Evolutionary conservation across 164 flowering plant genomes (phyloP), one percentile per base, ranked within the genome.

Genomic region (Piper betle): DNA sequence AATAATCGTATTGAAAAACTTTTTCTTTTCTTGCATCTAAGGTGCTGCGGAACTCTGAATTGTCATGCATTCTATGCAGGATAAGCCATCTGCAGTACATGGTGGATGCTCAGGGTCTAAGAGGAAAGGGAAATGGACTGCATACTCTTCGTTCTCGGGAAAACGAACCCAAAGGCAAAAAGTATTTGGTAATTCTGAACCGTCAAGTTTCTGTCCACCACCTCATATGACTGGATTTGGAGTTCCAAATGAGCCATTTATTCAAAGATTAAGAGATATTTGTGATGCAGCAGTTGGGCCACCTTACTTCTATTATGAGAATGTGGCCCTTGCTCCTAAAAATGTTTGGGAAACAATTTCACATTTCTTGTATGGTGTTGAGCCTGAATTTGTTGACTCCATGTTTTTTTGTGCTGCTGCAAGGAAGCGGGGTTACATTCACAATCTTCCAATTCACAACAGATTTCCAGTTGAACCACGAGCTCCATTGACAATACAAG

Each of bases 341-440:
- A 97, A 96, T 1, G 96, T 84, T 13, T 94, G 99, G 97, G 66
- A 70, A 19, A 81, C 85, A 1, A 90, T 90, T 10, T 82, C 92
- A 0, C 67, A 93, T 5, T 85, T 81, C 62, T 59, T 94, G 5
- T 84, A 74, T 73, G 96, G 84, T 19, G 76, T 91, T 3, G 82
- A 85, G 50, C 97, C 97, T 0, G 96, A 94, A 59, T 90, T 90
- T 71, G 96, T 90, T 0, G 99, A 94, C 60, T 94, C 97, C 0
- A 81, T 82, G 64, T 81, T 74, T 58, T 88, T 94, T 50, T 82
- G 84, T 64, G 97, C 96, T 15, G 75, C 92, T 68, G 84, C 85
- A 39, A 81, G 99, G 66, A 94, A 94, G 62, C 73, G 99, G 65
- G 99, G 97, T 0, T 90, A 94, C 52, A 69, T 94, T 40, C 97